phyloP scores from a whole-genome alignment of 2,329 filamentous ascomycete species.

The Teratosphaeria pseudoeucalypti region DNA sequence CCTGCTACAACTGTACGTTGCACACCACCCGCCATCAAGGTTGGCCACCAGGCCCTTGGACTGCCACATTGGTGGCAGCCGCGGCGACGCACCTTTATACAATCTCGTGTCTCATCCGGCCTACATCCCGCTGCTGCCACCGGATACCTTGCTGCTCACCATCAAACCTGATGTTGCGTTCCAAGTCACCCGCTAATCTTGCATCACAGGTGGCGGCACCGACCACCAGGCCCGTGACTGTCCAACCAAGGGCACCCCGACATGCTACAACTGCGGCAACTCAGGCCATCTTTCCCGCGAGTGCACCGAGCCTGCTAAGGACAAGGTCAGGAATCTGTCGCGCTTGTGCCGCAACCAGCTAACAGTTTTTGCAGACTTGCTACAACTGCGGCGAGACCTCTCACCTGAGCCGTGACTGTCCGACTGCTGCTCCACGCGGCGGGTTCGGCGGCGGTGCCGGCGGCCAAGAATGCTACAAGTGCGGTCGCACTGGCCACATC shows the following conservation, averaged over 20 bases:
- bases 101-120: not conserved
- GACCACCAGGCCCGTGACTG: constrained; percentile 42
- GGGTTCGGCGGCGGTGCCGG: constrained; percentile 36
- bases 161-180: not conserved
- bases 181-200: constrained; percentile 6
- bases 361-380: constrained; percentile 22
- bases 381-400: constrained; percentile 39
- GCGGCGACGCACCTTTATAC: not conserved
- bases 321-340: constrained; percentile 42
- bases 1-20: constrained; percentile 49
- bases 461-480: constrained; percentile 78
- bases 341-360: constrained; percentile 7
- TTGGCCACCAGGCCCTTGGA: not conserved
- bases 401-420: constrained; percentile 85
- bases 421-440: constrained; percentile 31
- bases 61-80: not conserved
- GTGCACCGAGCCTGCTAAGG: constrained; percentile 80
- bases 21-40: not conserved
- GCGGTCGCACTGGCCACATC: constrained; percentile 91
- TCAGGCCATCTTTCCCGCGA: constrained; percentile 58
- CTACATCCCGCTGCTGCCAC: not conserved
- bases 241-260: constrained; percentile 37
- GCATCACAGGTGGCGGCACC: constrained; percentile 35
- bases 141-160: not conserved
- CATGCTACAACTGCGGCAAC: constrained; percentile 37